Evolutionary conservation across 768 basidiomycete genomes (phyloP), one percentile per base, ranked within the genome.

Genomic region (Leucosporidium scottii): DNA sequence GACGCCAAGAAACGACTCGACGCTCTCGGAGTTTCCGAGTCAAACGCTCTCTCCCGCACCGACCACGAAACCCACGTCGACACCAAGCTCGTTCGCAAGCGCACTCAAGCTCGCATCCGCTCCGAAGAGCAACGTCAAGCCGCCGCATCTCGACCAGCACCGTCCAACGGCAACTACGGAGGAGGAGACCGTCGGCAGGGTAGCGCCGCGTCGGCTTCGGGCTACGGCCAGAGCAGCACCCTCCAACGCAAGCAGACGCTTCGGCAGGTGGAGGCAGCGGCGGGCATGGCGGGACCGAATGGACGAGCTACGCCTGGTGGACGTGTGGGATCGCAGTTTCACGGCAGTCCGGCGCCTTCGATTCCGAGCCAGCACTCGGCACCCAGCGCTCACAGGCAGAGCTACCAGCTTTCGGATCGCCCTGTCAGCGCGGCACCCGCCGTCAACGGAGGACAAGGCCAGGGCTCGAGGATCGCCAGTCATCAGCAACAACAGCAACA

Each of bases 21-120:
- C 0, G 93, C 88, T 0, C 81, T 96, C 17, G 82, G 83, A 0
- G 82, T 86, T 0, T 78, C 81, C 0, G 87, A 88, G 0, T 84
- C 68, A 7, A 69, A 84, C 54, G 77, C 85, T 0, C 82, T 97
- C 25, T 88, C 89, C 1, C 81, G 91, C 25, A 81, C 84, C 64
- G 88, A 94, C 70, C 91, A 96, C 79, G 86, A 93, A 68, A 79
- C 79, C 0, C 83, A 90, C 69, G 88, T 91, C 12, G 87, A 92
- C 74, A 80, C 79, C 62, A 91, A 86, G 65, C 85, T 98, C 55
- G 87, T 93, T 12, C 82, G 93, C 1, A 88, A 86, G 69, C 85
- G 91, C 21, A 96, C 92, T 0, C 82, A 80, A 75, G 79, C 93
- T 83, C 62, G 77, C 64, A 70, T 76, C 49, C 72, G 77, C 21